Base-by-base conservation (phyloP, 2,329 filamentous ascomycete species). In the Phialophora macrospora region DNA sequence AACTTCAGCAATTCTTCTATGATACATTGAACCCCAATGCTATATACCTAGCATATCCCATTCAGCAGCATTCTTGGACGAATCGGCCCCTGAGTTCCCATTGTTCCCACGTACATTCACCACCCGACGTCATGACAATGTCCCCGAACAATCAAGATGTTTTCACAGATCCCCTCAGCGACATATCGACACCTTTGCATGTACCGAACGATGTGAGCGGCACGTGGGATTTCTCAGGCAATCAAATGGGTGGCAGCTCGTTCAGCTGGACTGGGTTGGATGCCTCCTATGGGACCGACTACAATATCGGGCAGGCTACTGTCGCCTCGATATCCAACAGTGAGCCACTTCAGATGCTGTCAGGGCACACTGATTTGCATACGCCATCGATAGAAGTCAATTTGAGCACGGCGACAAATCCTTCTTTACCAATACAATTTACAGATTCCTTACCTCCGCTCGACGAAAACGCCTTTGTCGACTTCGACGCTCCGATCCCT, bases 41-140 rank as follows among this genome's bases (percentile, higher is more conserved):
- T 51, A 67, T 69, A 12, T 69, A 69, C 48, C 59, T 71, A 46
- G 64, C 65, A 51, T 71, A 71, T 60, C 69, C 69, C 22, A 69
- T 71, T n/a, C 63, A 67, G 48, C 68, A 70, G 41, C 64, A 70
- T 52, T 67, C 68, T 17, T 68, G 66, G 66, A 69, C 65, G 1
- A 69, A 67, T 30, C 65, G 66, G 44, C 67, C 67, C 7, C 26
- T 63, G 12, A 67, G 55, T 26, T 60, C 67, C 22, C 67, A 69
- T 34, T 69, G 67, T 48, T 69, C 67, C 20, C 65, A 62, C 46
- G 46, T 56, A 20, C 55, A 62, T 4, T 69, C 67, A 22, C 67
- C 67, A 4, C 14, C 67, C 3, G 54, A 49, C 9, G 30, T 48
- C 9, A 60, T 67, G 28, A 26, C 55, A 3, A 48, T 62, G 14